These are phyloP conservation scores for Trichaptum fuscoviolaceum DNA, from an alignment of 768 basidiomycete genomes.

Conservation along the genomic window DNA sequence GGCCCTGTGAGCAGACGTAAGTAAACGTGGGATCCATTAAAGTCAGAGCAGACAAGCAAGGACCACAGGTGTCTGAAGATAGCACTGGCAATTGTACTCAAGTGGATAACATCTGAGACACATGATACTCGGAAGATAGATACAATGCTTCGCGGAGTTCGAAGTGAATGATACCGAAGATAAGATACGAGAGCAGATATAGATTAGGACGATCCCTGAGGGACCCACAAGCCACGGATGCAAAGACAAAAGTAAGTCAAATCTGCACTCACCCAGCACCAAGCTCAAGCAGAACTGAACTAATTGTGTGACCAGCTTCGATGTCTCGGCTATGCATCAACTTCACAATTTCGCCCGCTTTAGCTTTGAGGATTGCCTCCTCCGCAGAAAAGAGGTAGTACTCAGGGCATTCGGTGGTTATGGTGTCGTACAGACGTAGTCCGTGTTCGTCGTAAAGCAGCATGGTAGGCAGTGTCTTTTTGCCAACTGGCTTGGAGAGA, in stretches of 20 bases:
- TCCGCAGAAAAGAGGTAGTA: conserved; percentile 93
- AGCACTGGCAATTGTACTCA: background rate
- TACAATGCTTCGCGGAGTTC: background rate
- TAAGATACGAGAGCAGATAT: background rate
- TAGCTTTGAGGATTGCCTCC: conserved; percentile 71
- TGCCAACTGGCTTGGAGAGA: conserved; percentile 45
- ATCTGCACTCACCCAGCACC: conserved; percentile 78
- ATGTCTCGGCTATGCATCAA: conserved; percentile 53
- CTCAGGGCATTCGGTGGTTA: conserved; percentile 70
- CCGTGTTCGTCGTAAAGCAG: conserved; percentile 86
- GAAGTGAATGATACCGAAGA: background rate
- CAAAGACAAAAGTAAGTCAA: conserved; percentile 5
- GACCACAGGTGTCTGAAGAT: background rate
- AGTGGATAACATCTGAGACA: background rate
- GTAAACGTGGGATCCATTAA: background rate
- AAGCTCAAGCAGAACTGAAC: conserved; percentile 77
- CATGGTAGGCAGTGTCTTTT: conserved; percentile 71
- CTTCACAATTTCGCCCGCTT: conserved; percentile 69
- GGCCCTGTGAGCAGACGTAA: conserved; percentile 33
- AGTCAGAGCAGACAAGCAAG: conserved; percentile 2
- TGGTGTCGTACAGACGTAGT: conserved; percentile 78
- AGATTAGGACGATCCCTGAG: background rate
- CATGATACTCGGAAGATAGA: background rate
- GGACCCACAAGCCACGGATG: conserved; percentile 5
- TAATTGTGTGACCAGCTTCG: conserved; percentile 25